Evolutionary conservation across 2,329 filamentous ascomycete genomes (phyloP).

Genomic region (Hansfordia pulvinata): DNA sequence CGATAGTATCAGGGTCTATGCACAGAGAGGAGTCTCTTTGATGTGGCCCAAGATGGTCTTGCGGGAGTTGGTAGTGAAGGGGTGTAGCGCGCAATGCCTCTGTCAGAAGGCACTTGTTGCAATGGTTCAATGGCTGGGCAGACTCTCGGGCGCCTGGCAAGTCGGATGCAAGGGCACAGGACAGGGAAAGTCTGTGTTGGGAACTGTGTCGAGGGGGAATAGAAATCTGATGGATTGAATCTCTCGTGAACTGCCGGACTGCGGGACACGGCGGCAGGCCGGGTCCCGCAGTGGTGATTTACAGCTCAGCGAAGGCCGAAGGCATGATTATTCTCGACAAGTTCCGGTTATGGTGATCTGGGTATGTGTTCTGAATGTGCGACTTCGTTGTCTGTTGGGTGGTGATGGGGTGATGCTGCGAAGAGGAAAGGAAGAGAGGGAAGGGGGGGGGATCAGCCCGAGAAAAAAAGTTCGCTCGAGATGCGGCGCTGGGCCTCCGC

Average conservation of each 20-base stretch:
- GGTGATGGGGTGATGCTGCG: conserved; percentile 19
- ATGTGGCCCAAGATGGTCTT: too few relatives aligned
- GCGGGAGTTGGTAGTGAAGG: too few relatives aligned
- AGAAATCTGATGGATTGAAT: conserved; percentile 47
- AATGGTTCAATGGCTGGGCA: conserved; percentile 4
- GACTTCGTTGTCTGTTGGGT: conserved; percentile 52
- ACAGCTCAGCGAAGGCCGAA: conserved; percentile 80
- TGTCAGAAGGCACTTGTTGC: too few relatives aligned
- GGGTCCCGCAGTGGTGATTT: conserved; percentile 72
- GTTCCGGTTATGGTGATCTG: conserved; percentile 30
- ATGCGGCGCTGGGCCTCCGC: too few relatives aligned
- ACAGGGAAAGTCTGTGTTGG: conserved; percentile 40
- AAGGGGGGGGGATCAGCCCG: conserved; percentile 2
- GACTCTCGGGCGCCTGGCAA: too few relatives aligned
- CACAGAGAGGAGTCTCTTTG: too few relatives aligned
- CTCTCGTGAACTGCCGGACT: conserved; percentile 80
- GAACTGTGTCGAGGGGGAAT: conserved; percentile 55
- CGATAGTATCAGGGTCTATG: too few relatives aligned
- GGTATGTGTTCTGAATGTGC: conserved; percentile 27
- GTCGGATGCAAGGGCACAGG: conserved; percentile 18
- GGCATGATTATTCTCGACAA: conserved; percentile 61
- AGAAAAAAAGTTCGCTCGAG: too few relatives aligned
- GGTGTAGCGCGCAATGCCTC: conserved; percentile 11
- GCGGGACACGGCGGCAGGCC: conserved; percentile 44
- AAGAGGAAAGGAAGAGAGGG: conserved; percentile 18